These are phyloP conservation scores for Gymnopus androsaceus DNA, from an alignment of 1,284 basidiomycete species.

Conservation along the genomic window DNA sequence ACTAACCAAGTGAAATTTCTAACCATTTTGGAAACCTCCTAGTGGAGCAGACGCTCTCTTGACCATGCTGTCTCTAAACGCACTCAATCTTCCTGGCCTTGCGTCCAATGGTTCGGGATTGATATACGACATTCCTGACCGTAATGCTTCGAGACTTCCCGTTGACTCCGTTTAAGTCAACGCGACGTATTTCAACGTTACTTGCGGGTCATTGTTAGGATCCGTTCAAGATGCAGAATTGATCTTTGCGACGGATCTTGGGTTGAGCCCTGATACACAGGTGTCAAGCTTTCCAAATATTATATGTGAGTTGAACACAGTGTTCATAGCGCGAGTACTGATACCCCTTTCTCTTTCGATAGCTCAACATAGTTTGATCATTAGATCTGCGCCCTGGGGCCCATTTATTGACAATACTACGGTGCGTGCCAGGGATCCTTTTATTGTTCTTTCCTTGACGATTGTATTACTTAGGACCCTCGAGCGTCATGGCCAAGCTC, in stretches of 20 bases:
- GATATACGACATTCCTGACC: not conserved
- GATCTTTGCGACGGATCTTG: not conserved
- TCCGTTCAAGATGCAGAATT: not conserved
- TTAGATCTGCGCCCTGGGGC: slow-evolving; percentile 6
- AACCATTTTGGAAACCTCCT: not conserved
- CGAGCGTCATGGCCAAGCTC: slow-evolving; percentile 1
- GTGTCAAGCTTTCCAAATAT: not conserved
- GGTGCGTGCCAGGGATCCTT: not conserved
- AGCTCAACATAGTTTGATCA: not conserved
- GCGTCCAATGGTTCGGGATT: not conserved
- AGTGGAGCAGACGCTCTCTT: not conserved
- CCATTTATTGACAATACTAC: not conserved
- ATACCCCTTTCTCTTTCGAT: not conserved
- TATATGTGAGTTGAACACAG: not conserved
- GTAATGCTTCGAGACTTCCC: not conserved
- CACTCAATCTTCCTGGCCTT: slow-evolving; percentile 1
- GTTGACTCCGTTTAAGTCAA: not conserved
- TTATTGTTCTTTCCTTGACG: not conserved
- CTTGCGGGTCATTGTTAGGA: slow-evolving; percentile 6
- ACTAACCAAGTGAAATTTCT: not conserved
- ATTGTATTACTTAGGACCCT: not conserved
- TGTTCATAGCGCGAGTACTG: not conserved
- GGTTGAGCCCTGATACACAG: not conserved
- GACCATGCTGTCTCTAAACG: slow-evolving; percentile 1
- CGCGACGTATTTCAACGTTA: slow-evolving; percentile 11